phyloP scores from a whole-genome alignment of 2,329 filamentous ascomycete species.

The Penicillium griseofulvum region DNA sequence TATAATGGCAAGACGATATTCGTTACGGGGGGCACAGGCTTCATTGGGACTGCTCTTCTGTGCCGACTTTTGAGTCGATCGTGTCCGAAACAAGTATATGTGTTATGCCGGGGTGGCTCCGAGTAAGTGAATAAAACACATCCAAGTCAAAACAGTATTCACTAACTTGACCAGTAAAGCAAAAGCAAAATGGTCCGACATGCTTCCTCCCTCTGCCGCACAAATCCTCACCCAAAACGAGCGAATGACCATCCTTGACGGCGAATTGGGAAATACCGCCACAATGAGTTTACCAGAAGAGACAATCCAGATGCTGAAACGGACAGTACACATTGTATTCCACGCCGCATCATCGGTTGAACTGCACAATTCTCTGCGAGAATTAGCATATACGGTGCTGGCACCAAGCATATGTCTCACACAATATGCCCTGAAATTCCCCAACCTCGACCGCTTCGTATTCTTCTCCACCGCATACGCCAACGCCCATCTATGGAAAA shows the following conservation, averaged over 20 bases:
- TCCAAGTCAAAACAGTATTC: background rate
- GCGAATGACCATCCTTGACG: slow-evolving; percentile 20
- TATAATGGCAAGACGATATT: slow-evolving; percentile 24
- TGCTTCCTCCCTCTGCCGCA: slow-evolving; percentile 13
- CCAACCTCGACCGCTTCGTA: slow-evolving; percentile 21
- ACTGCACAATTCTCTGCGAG: slow-evolving; percentile 19
- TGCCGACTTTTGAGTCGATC: slow-evolving; percentile 21
- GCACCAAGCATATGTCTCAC: slow-evolving; percentile 20
- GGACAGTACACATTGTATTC: slow-evolving; percentile 21
- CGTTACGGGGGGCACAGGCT: slow-evolving; percentile 23
- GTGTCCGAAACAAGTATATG: slow-evolving; percentile 18
- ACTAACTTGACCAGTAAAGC: slow-evolving; percentile 15
- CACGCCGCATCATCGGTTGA: slow-evolving; percentile 18
- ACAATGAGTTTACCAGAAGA: slow-evolving; percentile 21
- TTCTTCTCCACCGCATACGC: slow-evolving; percentile 23
- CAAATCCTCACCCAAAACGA: slow-evolving; percentile 12
- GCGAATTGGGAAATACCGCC: slow-evolving; percentile 22
- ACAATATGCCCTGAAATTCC: slow-evolving; percentile 21
- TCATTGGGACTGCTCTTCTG: slow-evolving; percentile 23
- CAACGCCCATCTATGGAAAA: slow-evolving; percentile 22
- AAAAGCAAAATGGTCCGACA: slow-evolving; percentile 19
- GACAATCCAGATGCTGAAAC: slow-evolving; percentile 20
- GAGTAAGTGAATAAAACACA: slow-evolving; percentile 6
- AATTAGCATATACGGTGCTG: slow-evolving; percentile 19
- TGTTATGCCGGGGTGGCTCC: slow-evolving; percentile 20